Evolutionary conservation across 306 rosid genomes (phyloP).

Genomic region (Ceratonia siliqua): DNA sequence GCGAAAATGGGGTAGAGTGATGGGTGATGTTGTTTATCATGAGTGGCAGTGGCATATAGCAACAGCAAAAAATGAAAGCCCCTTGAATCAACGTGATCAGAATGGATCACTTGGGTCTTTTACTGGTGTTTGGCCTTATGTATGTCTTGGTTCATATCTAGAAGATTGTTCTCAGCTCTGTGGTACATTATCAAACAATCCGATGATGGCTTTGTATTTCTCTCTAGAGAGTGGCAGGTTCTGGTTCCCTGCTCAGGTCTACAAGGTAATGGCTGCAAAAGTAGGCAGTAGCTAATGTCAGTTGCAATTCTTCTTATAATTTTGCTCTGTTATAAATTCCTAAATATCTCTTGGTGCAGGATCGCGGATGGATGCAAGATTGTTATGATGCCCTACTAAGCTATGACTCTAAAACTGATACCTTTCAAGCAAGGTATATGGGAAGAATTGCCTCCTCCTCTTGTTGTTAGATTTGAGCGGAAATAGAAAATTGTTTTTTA

Average conservation of each 20-base stretch:
- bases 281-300: too few relatives aligned
- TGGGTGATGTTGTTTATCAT: conserved; percentile 49
- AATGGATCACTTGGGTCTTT: conserved; percentile 31
- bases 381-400: conserved; percentile 48
- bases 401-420: conserved; percentile 51
- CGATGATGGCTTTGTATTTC: conserved; percentile 47
- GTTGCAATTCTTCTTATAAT: too few relatives aligned
- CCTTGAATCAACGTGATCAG: conserved; percentile 9
- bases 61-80: conserved; percentile 18
- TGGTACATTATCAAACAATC: conserved; percentile 22
- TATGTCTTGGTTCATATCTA: conserved; percentile 27
- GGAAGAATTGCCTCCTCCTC: neutral
- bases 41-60: conserved; percentile 59
- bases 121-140: conserved; percentile 2
- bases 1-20: conserved; percentile 58
- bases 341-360: conserved; percentile 37
- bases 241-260: conserved; percentile 71
- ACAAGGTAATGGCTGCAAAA: too few relatives aligned
- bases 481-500: too few relatives aligned
- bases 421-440: conserved; percentile 76
- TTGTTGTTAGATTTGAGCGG: neutral
- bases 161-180: conserved; percentile 17
- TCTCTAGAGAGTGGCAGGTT: conserved; percentile 56
- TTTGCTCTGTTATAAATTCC: neutral
- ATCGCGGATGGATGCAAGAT: neutral